Conservation (phyloP, 306 rosid genomes). For the Aeschynomene evenia region DNA sequence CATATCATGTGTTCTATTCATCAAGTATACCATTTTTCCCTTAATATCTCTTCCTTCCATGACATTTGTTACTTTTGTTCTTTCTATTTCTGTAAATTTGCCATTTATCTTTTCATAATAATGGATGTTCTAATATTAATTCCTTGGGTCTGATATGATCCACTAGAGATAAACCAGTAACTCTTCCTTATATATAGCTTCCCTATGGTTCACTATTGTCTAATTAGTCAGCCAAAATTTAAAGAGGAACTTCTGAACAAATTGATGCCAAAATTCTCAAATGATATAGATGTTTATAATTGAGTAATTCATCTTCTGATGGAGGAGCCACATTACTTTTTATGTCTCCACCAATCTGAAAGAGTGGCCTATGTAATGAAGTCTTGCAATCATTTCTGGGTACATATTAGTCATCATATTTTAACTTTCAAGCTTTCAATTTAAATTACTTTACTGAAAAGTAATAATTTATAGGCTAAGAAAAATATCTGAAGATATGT, state of each 20-base stretch:
- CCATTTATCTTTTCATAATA: constrained; percentile 8
- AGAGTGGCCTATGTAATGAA: not conserved
- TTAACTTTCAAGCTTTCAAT: not conserved
- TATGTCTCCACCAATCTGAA: not conserved
- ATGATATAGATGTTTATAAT: not conserved
- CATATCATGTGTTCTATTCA: constrained; percentile 14
- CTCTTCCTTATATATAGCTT: not conserved
- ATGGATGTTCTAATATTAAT: constrained; percentile 1
- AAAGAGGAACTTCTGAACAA: not conserved
- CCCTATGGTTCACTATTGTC: not conserved
- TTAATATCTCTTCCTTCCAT: constrained; percentile 25
- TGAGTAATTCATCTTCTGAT: not conserved
- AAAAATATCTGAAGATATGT: not conserved
- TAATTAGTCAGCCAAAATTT: not conserved
- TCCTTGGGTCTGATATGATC: not conserved
- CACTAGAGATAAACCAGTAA: not conserved
- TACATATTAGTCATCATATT: not conserved
- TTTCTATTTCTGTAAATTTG: constrained; percentile 8
- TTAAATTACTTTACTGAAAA: not conserved
- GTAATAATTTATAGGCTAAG: not conserved
- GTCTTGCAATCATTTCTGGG: not conserved
- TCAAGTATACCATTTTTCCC: not conserved
- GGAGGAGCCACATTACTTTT: not conserved
- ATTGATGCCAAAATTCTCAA: not conserved
- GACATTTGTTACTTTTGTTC: constrained; percentile 17